Percentiles rank a stretch among this genome's conserved stretches.
These are phyloP conservation scores for Malus sylvestris DNA, from an alignment of 306 rosid species.

Conservation along the genomic window DNA sequence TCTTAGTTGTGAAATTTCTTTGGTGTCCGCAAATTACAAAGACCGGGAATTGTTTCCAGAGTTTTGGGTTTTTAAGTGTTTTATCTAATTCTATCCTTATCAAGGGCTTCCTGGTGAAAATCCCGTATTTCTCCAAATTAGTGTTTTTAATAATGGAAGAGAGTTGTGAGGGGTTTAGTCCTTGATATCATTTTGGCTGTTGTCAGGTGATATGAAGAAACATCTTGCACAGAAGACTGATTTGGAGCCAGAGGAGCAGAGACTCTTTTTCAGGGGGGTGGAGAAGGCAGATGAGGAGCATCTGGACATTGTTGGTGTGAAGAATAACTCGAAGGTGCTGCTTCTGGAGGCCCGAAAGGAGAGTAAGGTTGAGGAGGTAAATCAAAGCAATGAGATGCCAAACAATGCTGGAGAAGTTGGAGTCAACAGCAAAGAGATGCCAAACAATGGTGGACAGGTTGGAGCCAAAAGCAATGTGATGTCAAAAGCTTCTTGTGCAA, in stretches of 20 bases:
- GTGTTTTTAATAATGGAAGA: too few species aligned
- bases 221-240: constrained; percentile 52
- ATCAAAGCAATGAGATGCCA: constrained; percentile 36
- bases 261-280: constrained; percentile 60
- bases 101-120: too few species aligned
- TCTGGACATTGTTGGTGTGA: constrained; percentile 65
- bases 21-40: too few species aligned
- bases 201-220: constrained; percentile 69
- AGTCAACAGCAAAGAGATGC: constrained; percentile 30
- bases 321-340: constrained; percentile 60
- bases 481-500: constrained; percentile 46
- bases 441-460: constrained; percentile 27
- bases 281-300: constrained; percentile 65
- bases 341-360: constrained; percentile 56
- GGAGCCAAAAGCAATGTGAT: constrained; percentile 29
- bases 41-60: too few species aligned
- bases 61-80: too few species aligned
- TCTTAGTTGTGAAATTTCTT: too few species aligned
- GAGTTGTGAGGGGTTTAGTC: too few species aligned
- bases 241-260: constrained; percentile 57
- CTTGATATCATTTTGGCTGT: constrained; percentile 9
- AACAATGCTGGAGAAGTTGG: constrained; percentile 33
- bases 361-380: constrained; percentile 47
- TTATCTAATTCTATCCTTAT: too few species aligned
- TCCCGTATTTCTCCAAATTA: too few species aligned